Evolutionary conservation across 305 asterid genomes (phyloP).

Genomic region (Andrographis paniculata): DNA sequence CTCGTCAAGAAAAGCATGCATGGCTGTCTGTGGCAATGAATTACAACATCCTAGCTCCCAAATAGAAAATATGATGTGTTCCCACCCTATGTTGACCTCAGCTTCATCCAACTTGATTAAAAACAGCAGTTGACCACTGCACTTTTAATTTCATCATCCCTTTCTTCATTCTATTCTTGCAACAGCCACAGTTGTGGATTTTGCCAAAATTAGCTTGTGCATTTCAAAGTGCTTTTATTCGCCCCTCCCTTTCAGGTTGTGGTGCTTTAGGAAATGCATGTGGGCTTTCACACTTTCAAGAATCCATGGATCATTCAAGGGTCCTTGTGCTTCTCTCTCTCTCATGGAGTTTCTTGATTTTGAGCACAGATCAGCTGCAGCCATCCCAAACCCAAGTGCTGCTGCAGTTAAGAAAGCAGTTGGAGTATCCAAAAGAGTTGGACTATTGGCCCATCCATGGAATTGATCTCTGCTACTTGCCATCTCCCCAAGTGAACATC

Average conservation of each 20-base stretch:
- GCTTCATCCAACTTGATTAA: too few relatives aligned
- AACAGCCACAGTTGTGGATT: neutral
- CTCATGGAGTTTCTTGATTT: conserved; percentile 32
- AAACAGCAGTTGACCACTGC: too few relatives aligned
- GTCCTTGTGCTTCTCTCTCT: conserved; percentile 21
- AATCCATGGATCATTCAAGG: conserved; percentile 26
- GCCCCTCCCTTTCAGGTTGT: too few relatives aligned
- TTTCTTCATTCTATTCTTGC: neutral
- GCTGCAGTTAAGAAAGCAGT: conserved; percentile 44
- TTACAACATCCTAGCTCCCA: neutral
- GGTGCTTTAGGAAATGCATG: too few relatives aligned
- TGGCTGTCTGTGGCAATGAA: neutral
- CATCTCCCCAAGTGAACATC: conserved; percentile 41
- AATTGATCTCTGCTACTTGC: conserved; percentile 31
- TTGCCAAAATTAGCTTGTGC: too few relatives aligned
- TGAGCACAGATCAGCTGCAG: conserved; percentile 34
- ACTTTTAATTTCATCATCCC: neutral
- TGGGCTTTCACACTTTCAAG: neutral
- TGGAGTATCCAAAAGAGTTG: conserved; percentile 47
- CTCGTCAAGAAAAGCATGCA: neutral
- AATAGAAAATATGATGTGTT: too few relatives aligned
- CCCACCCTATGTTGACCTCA: too few relatives aligned
- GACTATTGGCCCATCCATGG: conserved; percentile 29
- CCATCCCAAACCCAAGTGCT: conserved; percentile 52
- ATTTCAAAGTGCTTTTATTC: too few relatives aligned